Percentiles rank a stretch among this genome's conserved stretches.
These are phyloP conservation scores for Plantago rigida DNA, from an alignment of 305 asterid genomes.

Conservation along the genomic window DNA sequence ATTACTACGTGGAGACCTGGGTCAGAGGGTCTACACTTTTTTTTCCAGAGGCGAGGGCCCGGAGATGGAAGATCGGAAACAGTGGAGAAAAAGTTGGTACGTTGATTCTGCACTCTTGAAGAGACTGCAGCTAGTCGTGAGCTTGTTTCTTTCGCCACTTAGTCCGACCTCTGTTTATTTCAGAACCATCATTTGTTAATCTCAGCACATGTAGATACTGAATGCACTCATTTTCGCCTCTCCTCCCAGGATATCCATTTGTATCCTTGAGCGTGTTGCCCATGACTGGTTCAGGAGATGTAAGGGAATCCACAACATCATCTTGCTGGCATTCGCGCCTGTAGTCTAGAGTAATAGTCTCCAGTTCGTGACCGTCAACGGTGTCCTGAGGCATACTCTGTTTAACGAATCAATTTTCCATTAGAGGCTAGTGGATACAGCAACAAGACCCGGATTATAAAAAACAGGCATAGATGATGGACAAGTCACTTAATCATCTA, in stretches of 20 bases:
- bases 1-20: too few species aligned
- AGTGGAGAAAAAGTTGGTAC: too few species aligned
- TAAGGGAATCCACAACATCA: conserved; percentile 57
- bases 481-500: too few species aligned
- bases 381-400: conserved; percentile 77
- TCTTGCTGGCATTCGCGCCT: conserved; percentile 59
- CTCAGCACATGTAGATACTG: conserved; percentile 48
- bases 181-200: conserved; percentile 42
- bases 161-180: conserved; percentile 55
- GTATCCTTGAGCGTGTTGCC: conserved; percentile 25
- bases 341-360: conserved; percentile 50
- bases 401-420: conserved; percentile 2
- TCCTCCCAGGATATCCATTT: conserved; percentile 29
- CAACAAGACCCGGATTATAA: too few species aligned
- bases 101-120: background rate
- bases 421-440: background rate
- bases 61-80: too few species aligned
- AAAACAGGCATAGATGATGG: too few species aligned
- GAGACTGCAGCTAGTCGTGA: background rate
- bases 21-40: too few species aligned
- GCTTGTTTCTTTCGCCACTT: conserved; percentile 51
- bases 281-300: conserved; percentile 37
- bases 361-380: conserved; percentile 43
- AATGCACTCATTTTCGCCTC: conserved; percentile 23
- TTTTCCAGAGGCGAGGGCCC: too few species aligned